A percentile compares a stretch with the other conserved stretches of the same genome.
These are phyloP conservation scores for Arthrinium phaeospermum DNA, from an alignment of 2,329 filamentous ascomycete genomes.

Conservation along the genomic window DNA sequence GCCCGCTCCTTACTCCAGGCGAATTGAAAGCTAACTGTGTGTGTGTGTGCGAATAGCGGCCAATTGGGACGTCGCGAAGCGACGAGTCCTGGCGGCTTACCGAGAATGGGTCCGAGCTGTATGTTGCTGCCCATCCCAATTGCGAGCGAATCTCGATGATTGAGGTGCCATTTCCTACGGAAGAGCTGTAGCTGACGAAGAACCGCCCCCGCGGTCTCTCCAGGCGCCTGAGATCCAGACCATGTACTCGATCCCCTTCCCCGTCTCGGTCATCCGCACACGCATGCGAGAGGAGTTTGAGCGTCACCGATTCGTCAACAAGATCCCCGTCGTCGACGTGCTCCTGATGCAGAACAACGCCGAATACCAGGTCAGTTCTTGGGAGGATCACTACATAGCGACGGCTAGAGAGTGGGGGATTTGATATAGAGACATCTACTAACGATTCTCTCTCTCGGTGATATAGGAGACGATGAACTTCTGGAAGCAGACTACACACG, in stretches of 20 bases:
- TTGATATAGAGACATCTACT: background rate
- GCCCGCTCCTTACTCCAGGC: background rate
- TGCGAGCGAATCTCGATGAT: background rate
- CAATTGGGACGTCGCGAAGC: conserved; percentile 88
- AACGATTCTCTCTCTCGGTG: background rate
- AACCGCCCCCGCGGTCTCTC: conserved; percentile 22
- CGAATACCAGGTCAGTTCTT: conserved; percentile 80
- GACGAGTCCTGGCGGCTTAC: conserved; percentile 86
- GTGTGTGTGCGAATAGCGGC: conserved; percentile 61
- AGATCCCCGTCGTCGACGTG: conserved; percentile 86
- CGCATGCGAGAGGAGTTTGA: conserved; percentile 98
- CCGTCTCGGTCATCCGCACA: conserved; percentile 85
- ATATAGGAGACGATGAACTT: conserved; percentile 97
- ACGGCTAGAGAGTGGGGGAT: background rate
- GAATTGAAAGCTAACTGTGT: conserved; percentile 41
- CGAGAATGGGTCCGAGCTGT: conserved; percentile 96
- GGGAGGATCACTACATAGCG: background rate
- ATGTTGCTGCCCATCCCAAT: conserved; percentile 53
- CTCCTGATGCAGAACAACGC: conserved; percentile 88
- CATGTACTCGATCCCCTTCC: conserved; percentile 94
- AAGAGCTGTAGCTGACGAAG: background rate
- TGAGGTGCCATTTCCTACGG: background rate
- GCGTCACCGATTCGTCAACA: conserved; percentile 89
- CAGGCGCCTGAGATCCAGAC: conserved; percentile 96
- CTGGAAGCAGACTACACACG: conserved; percentile 96